A percentile compares a stretch with the other conserved stretches of the same genome.
phyloP scores from a whole-genome alignment of 768 basidiomycete species.

The Scleroderma citrinum region DNA sequence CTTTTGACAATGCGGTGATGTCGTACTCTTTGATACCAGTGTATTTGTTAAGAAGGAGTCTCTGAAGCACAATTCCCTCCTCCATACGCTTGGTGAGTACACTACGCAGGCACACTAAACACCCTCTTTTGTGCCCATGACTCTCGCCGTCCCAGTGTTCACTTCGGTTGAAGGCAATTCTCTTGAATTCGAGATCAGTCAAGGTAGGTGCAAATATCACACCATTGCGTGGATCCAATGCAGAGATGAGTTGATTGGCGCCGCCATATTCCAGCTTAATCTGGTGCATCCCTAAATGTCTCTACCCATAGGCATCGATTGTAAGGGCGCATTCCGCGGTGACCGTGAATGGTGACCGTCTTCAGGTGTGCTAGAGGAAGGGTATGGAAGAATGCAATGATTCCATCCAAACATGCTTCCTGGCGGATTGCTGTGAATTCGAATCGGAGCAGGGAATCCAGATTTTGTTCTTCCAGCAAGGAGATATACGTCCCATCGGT shows the following conservation, averaged over 20 bases:
- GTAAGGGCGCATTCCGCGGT: constrained; percentile 5
- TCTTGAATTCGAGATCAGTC: constrained; percentile 10
- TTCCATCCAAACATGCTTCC: constrained; percentile 5
- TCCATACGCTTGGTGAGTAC: constrained; percentile 9
- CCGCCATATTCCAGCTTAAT: constrained; percentile 7
- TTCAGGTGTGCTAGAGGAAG: constrained; percentile 10
- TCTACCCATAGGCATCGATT: constrained; percentile 10
- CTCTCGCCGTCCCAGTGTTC: neutral
- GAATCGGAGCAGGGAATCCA: constrained; percentile 13
- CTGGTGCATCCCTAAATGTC: constrained; percentile 11
- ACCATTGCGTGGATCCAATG: neutral
- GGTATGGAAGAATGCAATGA: constrained; percentile 9
- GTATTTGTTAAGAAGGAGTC: constrained; percentile 9
- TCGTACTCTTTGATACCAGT: constrained; percentile 4
- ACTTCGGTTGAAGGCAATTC: constrained; percentile 7
- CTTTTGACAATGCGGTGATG: constrained; percentile 1
- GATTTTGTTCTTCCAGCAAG: neutral
- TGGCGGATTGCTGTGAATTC: neutral
- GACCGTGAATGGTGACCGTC: constrained; percentile 7
- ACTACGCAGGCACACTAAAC: constrained; percentile 9
- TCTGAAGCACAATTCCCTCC: constrained; percentile 7
- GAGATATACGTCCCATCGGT: neutral
- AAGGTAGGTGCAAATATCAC: constrained; percentile 12
- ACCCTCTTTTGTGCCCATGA: constrained; percentile 4
- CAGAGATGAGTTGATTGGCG: constrained; percentile 7